Conservation (phyloP, 345 rosid genomes). For the Geranium rotundifolium region DNA sequence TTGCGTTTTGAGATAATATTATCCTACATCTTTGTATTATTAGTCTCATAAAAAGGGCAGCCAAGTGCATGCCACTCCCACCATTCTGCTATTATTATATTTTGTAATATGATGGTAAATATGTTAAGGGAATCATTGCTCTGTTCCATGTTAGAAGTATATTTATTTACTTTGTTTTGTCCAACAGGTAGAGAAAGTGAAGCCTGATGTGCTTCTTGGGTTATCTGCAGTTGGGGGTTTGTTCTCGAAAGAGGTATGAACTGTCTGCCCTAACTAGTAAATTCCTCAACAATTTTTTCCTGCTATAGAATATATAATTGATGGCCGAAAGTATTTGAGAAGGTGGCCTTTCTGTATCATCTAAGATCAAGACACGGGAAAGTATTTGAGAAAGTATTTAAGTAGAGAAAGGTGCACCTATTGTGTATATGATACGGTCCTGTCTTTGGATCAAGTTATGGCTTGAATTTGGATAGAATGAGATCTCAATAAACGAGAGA, state of each 20-base stretch:
- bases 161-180: neutral
- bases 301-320: neutral
- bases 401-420: neutral
- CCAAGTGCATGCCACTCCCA: neutral
- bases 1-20: too few species aligned
- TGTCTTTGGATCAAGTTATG: too few species aligned
- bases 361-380: neutral
- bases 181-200: constrained; percentile 72
- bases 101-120: neutral
- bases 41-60: too few species aligned
- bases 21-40: too few species aligned
- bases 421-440: too few species aligned
- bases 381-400: too few species aligned
- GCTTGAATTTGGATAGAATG: too few species aligned
- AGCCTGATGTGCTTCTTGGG: constrained; percentile 98
- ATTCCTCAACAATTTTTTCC: neutral
- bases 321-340: neutral
- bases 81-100: neutral
- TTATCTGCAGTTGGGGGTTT: constrained; percentile 99
- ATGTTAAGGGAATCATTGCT: neutral
- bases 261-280: neutral
- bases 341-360: neutral
- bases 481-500: too few species aligned
- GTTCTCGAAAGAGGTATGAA: constrained; percentile 80
- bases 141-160: neutral